phyloP scores from a whole-genome alignment of 2,329 filamentous ascomycete genomes.

The Aspergillus versicolor region DNA sequence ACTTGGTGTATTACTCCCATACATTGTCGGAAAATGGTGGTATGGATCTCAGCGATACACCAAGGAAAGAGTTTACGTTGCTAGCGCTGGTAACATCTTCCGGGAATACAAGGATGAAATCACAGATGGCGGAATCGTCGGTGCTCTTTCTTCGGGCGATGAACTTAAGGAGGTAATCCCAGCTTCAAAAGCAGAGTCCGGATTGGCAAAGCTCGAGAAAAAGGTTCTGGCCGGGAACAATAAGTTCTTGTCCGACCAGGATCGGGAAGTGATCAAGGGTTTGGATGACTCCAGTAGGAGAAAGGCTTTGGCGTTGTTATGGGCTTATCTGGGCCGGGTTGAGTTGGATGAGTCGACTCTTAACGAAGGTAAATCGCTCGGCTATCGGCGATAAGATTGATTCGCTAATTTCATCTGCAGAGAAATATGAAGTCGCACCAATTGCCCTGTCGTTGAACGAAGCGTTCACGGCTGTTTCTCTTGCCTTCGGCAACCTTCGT shows the following conservation, averaged over 20 bases:
- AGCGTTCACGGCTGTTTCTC: constrained; percentile 79
- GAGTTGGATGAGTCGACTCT: constrained; percentile 77
- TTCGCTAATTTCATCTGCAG: constrained; percentile 32
- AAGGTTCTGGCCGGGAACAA: constrained; percentile 67
- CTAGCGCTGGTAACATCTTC: constrained; percentile 93
- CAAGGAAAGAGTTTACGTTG: constrained; percentile 88
- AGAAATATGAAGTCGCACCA: constrained; percentile 87
- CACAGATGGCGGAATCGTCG: constrained; percentile 74
- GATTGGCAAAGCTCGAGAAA: constrained; percentile 80
- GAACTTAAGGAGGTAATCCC: constrained; percentile 78
- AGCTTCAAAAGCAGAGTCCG: constrained; percentile 75
- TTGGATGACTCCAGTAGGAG: constrained; percentile 76
- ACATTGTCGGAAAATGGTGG: constrained; percentile 96
- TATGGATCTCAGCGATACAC: constrained; percentile 92
- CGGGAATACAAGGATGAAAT: constrained; percentile 85
- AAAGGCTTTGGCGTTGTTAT: constrained; percentile 85
- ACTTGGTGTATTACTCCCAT: constrained; percentile 86
- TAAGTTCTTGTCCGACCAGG: constrained; percentile 64
- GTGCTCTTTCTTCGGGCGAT: constrained; percentile 77
- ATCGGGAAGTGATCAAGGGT: constrained; percentile 73
- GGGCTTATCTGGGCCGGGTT: constrained; percentile 90
- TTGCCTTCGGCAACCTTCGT: constrained; percentile 80
- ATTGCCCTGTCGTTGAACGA: constrained; percentile 82
- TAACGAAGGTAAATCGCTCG: constrained; percentile 57
- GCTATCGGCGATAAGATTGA: not conserved